These are phyloP conservation scores for Euryodendron excelsum DNA, from an alignment of 148 eudicot genomes.

Conservation along the genomic window DNA sequence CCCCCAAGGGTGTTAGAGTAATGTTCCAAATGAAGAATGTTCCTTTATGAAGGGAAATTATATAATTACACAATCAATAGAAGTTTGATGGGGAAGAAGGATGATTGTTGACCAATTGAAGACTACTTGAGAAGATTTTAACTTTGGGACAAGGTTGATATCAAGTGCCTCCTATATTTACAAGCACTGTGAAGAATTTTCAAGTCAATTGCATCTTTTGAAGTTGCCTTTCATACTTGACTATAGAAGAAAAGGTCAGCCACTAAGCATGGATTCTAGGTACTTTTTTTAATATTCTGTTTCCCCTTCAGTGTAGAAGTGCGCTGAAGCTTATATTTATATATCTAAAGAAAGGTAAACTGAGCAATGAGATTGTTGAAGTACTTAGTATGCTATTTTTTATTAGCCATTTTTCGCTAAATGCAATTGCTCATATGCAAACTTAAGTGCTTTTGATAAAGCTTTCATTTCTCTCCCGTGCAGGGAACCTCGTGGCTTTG, in stretches of 20 bases:
- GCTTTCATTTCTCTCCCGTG: constrained; percentile 13
- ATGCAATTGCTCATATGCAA: constrained; percentile 2
- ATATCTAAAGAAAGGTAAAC: constrained; percentile 37
- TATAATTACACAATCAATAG: constrained; percentile 47
- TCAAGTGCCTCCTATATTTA: constrained; percentile 45
- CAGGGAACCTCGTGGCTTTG: constrained; percentile 87
- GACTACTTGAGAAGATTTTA: constrained; percentile 45
- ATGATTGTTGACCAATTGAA: constrained; percentile 50
- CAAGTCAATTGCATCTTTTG: constrained; percentile 50
- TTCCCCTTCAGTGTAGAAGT: constrained; percentile 31
- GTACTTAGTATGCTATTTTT: neutral
- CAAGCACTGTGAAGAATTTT: constrained; percentile 40
- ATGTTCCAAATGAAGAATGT: constrained; percentile 49
- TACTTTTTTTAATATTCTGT: constrained; percentile 22
- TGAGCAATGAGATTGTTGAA: constrained; percentile 25
- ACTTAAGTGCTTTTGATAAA: constrained; percentile 4
- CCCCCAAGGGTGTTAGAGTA: constrained; percentile 49
- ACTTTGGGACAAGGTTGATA: constrained; percentile 43
- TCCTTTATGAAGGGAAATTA: constrained; percentile 46
- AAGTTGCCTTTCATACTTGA: constrained; percentile 55
- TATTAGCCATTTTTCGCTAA: neutral
- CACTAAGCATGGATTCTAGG: constrained; percentile 37
- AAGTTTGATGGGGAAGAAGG: constrained; percentile 58
- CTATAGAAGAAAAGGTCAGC: constrained; percentile 54
- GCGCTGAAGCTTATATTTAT: constrained; percentile 26